phyloP scores from a whole-genome alignment of 2,329 filamentous ascomycete genomes.

The Scedosporium apiospermum region DNA sequence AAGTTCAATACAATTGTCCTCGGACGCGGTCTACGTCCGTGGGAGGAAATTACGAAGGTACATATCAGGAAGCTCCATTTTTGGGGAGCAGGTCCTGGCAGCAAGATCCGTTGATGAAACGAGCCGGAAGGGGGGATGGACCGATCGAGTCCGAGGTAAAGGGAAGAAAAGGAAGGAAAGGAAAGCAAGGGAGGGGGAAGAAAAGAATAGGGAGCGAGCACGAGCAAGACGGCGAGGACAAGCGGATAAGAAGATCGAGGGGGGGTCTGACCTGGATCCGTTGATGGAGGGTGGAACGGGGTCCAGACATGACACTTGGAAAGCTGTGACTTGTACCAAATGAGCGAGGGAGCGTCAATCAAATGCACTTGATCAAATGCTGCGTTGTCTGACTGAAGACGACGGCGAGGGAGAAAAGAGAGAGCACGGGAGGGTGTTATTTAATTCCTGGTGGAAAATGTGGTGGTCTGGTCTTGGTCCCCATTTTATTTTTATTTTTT shows the following conservation, averaged over 20 bases:
- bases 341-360: too few species aligned
- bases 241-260: not conserved
- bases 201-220: not conserved
- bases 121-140: not conserved
- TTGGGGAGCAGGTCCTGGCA: too few species aligned
- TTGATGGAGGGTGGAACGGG: not conserved
- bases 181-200: not conserved
- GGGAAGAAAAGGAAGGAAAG: not conserved
- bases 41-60: too few species aligned
- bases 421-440: not conserved
- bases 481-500: slow-evolving; percentile 10
- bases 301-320: too few species aligned
- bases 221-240: not conserved
- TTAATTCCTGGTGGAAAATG: not conserved
- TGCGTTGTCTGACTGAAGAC: not conserved
- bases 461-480: not conserved
- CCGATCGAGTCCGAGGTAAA: not conserved
- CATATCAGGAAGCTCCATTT: too few species aligned
- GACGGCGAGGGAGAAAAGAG: not conserved
- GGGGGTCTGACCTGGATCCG: not conserved
- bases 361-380: too few species aligned
- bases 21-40: too few species aligned
- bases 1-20: too few species aligned
- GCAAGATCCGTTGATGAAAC: not conserved
- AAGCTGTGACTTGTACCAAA: too few species aligned